Evolutionary conservation across 805 yeast species (phyloP), one percentile per base, ranked within the genome.

Genomic region (Starmerella sp.): DNA sequence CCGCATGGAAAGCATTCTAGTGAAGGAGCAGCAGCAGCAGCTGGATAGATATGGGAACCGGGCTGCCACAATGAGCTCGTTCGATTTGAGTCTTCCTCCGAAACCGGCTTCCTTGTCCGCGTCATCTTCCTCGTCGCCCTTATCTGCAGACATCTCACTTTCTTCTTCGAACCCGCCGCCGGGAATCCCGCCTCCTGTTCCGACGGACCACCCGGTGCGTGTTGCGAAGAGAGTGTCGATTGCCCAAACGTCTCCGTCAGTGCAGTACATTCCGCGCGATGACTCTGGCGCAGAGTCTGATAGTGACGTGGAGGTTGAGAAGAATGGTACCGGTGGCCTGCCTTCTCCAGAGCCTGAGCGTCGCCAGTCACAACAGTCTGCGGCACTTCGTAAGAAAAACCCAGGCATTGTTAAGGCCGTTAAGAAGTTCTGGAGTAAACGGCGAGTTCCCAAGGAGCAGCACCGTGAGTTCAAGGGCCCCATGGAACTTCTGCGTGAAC

Each of bases 11-110:
- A 38, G 48, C 42, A 54, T 54, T 35, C 49, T 59, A 4, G 55
- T 51, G 14, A 56, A 57, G 43, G 61, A 58, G 44, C 55, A 57
- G 46, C 55, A 47, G 35, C 60, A 58, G 38, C 47, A 51, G n/a
- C 52, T 41, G 7, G 57, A 54, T 31, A 44, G 53, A 8, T 56
- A 58, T 43, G 57, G 59, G 35, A 6, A 37, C 22, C 52, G 61
- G 7, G 60, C 57, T 7, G 49, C 56, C 5, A 38, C 55, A 2
- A 28, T 54, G 45, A 42, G 54, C 45, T 48, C 44, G 3, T 57
- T 35, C 29, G 47, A 45, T 13, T 22, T 37, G 17, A 37, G 43
- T 35, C 34, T 32, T 6, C 60, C 54, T 2, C 54, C 56, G 1
- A 56, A 45, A n/a, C 52, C 51, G 13, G 48, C 43, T 14, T 6